Conservation (phyloP, 2,329 filamentous ascomycete species). For the Raffaelea deltoideospora region DNA sequence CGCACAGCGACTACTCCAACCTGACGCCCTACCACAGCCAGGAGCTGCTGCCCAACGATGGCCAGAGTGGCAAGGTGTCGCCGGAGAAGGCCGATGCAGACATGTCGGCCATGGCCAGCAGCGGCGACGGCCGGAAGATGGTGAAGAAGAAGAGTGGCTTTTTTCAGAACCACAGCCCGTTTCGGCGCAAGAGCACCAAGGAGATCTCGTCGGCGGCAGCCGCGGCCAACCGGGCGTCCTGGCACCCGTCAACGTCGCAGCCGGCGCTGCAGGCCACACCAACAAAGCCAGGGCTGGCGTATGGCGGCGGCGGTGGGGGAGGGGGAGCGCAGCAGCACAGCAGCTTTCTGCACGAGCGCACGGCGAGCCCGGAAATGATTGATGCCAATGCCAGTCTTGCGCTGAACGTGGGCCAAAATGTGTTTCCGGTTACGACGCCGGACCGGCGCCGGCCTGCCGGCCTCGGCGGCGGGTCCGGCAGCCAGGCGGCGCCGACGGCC, state of each 20-base stretch:
- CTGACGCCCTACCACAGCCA: conserved; percentile 79
- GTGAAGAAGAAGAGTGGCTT: conserved; percentile 67
- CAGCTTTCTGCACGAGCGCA: conserved; percentile 25
- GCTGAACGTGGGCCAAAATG: conserved; percentile 87
- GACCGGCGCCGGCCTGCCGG: too few relatives aligned
- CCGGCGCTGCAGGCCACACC: conserved; percentile 5
- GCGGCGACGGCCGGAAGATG: conserved; percentile 49
- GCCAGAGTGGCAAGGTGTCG: conserved; percentile 50
- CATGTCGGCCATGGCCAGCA: conserved; percentile 19
- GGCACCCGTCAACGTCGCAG: conserved; percentile 27
- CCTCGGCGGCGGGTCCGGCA: conserved; percentile 12
- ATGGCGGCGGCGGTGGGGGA: conserved; percentile 2
- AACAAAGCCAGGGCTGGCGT: conserved; percentile 1
- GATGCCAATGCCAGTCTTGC: conserved; percentile 88
- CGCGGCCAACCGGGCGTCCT: conserved; percentile 39
- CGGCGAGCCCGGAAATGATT: conserved; percentile 64
- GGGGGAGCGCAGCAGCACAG: conserved; percentile 14
- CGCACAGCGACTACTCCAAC: conserved; percentile 80
- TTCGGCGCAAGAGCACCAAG: conserved; percentile 81
- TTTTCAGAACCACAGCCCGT: conserved; percentile 85
- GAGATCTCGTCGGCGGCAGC: conserved; percentile 30
- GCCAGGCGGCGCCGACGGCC: conserved; percentile 31
- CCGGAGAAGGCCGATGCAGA: conserved; percentile 47
- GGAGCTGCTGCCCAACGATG: conserved; percentile 38
- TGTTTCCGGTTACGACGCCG: conserved; percentile 79